Percentiles rank a stretch among this genome's conserved stretches.
Conservation (phyloP, 768 basidiomycete genomes). For the Kwoniella bestiolae region DNA sequence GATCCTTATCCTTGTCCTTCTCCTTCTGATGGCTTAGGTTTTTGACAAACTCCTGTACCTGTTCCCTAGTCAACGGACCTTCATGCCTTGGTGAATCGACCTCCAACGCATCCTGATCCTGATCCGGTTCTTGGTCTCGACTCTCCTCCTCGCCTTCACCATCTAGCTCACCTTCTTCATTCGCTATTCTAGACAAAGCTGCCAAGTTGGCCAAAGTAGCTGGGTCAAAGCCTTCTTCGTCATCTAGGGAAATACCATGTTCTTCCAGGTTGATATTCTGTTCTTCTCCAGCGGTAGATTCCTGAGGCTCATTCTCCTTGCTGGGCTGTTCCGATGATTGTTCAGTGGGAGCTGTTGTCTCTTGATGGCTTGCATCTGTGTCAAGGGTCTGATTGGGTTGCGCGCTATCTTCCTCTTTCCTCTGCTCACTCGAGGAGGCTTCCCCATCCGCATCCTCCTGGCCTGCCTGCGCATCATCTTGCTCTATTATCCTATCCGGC, state of each 20-base stretch:
- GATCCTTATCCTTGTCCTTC: slow-evolving; percentile 7
- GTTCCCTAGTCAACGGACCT: slow-evolving; percentile 32
- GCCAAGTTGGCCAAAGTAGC: slow-evolving; percentile 47
- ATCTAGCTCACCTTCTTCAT: slow-evolving; percentile 1
- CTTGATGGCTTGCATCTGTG: too few species aligned
- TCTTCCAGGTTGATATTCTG: neutral
- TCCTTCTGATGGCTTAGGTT: slow-evolving; percentile 16
- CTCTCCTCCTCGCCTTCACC: slow-evolving; percentile 6
- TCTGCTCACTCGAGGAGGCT: neutral
- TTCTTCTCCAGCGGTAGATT: neutral
- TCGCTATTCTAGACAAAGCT: slow-evolving; percentile 36
- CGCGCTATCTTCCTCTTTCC: neutral
- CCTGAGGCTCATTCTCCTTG: neutral
- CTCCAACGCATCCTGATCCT: slow-evolving; percentile 17
- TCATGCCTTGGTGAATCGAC: slow-evolving; percentile 7
- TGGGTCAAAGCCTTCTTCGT: slow-evolving; percentile 41
- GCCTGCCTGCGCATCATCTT: neutral
- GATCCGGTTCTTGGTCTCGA: neutral
- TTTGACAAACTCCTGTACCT: slow-evolving; percentile 33
- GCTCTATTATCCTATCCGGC: neutral
- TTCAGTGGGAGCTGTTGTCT: neutral
- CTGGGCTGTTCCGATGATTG: too few species aligned
- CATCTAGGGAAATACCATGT: slow-evolving; percentile 16
- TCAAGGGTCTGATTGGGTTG: too few species aligned
- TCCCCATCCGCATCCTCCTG: neutral